Base-by-base conservation (phyloP, 768 basidiomycete genomes). In the Mycena vitilis region DNA sequence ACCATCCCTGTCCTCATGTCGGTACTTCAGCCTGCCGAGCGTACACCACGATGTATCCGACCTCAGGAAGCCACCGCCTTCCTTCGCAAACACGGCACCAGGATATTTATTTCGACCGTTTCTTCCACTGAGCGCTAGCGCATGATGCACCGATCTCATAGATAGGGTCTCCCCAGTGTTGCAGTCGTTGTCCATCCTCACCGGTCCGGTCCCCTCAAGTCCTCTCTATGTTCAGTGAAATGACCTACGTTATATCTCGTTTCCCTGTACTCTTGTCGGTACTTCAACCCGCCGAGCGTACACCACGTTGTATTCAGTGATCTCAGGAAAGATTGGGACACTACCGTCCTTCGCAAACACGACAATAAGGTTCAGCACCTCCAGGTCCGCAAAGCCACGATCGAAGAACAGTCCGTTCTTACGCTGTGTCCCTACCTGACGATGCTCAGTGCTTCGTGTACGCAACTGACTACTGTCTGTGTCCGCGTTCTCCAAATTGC, bases 381-480 rank as follows among this genome's bases (percentile, higher is more conserved):
- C 15, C 20, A 60, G 9, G 45, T 60, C 34, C 18, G 25, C 20
- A 12, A 20, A 8, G 20, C 44, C 20, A 48, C 47, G 18, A 36
- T 60, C 34, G 25, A 20, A 16, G n/a, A 48, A 12, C 20, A 47
- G 20, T 37, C 47, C 12, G 45, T 48, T n/a, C 37, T 60, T 20
- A 22, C 30, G 45, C 8, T 60, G 11, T 60, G 47, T n/a, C 58
- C 58, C 9, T 48, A 47, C 34, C 20, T 60, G 30, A 60, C 58
- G 11, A 48, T 45, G 20, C 58, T 60, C 45, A 34, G 12, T 7
- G 18, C 30, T 36, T 10, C 13, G 34, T 48, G 12, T 4, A 34
- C 1, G 25, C n/a, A 6, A 20, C 22, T 3, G 45, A 48, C 20
- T 12, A 15, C 5, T 48, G 22, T 59, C 44, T 59, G 22, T 22